phyloP scores from a whole-genome alignment of 768 basidiomycete species.

The Suillus tomentosus region DNA sequence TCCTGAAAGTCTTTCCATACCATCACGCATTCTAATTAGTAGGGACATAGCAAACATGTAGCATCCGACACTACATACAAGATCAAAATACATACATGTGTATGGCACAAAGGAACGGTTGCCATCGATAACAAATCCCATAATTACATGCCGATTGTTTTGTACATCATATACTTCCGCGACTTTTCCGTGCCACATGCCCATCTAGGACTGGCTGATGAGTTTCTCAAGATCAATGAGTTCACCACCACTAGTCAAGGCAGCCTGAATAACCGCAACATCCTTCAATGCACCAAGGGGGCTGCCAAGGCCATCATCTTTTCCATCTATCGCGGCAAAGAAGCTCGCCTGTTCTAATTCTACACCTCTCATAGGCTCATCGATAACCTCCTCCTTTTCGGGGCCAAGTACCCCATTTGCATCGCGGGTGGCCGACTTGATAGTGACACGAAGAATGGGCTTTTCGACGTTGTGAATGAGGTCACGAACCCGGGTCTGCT shows the following conservation, averaged over 20 bases:
- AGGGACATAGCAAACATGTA: background rate
- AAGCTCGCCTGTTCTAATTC: constrained; percentile 59
- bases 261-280: constrained; percentile 79
- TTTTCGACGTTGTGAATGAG: constrained; percentile 26
- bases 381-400: constrained; percentile 49
- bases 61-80: background rate
- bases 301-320: constrained; percentile 57
- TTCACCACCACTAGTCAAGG: constrained; percentile 64
- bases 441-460: constrained; percentile 37
- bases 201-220: constrained; percentile 14
- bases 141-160: background rate
- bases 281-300: constrained; percentile 70
- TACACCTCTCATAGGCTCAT: constrained; percentile 55
- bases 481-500: constrained; percentile 31
- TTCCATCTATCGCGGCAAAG: constrained; percentile 47
- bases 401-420: constrained; percentile 20
- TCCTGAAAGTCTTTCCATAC: background rate
- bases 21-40: background rate
- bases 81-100: background rate
- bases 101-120: background rate
- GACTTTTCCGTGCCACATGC: background rate
- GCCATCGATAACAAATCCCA: background rate
- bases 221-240: constrained; percentile 55
- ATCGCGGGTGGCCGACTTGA: constrained; percentile 35
- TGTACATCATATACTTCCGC: background rate